phyloP scores from a whole-genome alignment of 768 basidiomycete genomes.

The Auriculariales sp. region DNA sequence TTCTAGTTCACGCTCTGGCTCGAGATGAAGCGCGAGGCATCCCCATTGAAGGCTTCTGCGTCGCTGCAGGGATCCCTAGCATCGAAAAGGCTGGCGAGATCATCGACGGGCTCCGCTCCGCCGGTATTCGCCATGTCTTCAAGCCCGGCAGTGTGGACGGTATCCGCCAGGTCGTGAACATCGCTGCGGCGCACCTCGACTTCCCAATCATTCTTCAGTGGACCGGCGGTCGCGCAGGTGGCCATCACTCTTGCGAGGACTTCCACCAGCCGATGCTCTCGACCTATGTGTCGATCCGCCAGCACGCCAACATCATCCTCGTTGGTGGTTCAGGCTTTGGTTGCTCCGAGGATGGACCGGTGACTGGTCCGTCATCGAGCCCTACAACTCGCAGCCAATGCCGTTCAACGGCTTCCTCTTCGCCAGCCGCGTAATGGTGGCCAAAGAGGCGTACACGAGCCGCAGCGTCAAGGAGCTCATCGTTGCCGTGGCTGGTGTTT shows the following conservation, averaged over 20 bases:
- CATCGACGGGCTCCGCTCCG: conserved; percentile 62
- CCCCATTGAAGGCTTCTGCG: conserved; percentile 97
- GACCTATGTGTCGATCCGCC: conserved; percentile 83
- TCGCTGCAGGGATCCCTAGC: conserved; percentile 92
- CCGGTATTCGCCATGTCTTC: conserved; percentile 95
- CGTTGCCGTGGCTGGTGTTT: conserved; percentile 83
- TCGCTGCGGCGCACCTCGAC: conserved; percentile 84
- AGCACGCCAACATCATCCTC: conserved; percentile 75
- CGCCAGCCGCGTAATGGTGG: conserved; percentile 95
- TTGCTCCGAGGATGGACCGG: conserved; percentile 82
- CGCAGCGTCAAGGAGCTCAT: conserved; percentile 94
- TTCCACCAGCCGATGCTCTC: conserved; percentile 91
- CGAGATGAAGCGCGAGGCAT: conserved; percentile 88
- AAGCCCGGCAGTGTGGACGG: conserved; percentile 98
- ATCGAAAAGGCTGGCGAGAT: conserved; percentile 97
- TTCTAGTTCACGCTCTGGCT: conserved; percentile 99
- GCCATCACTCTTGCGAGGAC: conserved; percentile 97
- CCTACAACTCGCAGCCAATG: conserved; percentile 83
- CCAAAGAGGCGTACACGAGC: conserved; percentile 93
- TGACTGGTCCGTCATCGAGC: conserved; percentile 79
- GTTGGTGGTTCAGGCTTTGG: conserved; percentile 95
- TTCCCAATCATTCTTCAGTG: conserved; percentile 97
- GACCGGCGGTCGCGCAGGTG: conserved; percentile 98
- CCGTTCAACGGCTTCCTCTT: conserved; percentile 97
- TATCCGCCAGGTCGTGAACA: conserved; percentile 92